Conservation (phyloP, 306 rosid species). For the Lathyrus sativus region DNA sequence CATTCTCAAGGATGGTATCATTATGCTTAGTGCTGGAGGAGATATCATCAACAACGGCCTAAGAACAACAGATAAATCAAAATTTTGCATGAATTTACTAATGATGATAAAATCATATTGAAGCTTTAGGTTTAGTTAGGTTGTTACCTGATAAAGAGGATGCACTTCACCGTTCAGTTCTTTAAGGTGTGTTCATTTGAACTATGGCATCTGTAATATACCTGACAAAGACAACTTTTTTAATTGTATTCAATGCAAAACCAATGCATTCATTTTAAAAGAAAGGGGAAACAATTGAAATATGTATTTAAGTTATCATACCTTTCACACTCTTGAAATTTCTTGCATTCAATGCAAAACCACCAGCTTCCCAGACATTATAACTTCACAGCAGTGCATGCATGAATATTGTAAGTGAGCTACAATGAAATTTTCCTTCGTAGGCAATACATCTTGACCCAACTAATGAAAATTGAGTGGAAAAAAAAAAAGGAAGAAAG, state of each 20-base stretch:
- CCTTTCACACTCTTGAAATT: slow-evolving; percentile 68
- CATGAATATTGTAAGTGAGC: slow-evolving; percentile 48
- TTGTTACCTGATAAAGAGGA: slow-evolving; percentile 44
- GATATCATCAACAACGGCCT: slow-evolving; percentile 47
- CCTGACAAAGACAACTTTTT: slow-evolving; percentile 23
- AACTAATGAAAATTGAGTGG: background rate
- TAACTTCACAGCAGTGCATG: slow-evolving; percentile 49
- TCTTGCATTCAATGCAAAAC: slow-evolving; percentile 59
- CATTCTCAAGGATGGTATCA: slow-evolving; percentile 46
- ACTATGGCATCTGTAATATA: slow-evolving; percentile 47
- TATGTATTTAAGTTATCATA: slow-evolving; percentile 24
- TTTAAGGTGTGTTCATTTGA: slow-evolving; percentile 43
- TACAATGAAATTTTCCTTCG: background rate
- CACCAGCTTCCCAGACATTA: slow-evolving; percentile 58
- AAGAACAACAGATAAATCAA: slow-evolving; percentile 26
- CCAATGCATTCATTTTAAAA: background rate
- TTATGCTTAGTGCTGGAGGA: slow-evolving; percentile 49
- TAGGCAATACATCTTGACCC: background rate
- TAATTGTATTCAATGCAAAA: background rate
- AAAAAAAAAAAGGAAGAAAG: background rate
- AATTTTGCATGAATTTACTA: slow-evolving; percentile 3
- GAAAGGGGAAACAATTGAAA: background rate
- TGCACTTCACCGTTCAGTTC: slow-evolving; percentile 50
- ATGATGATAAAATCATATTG: slow-evolving; percentile 1
- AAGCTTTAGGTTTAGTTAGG: slow-evolving; percentile 28